Evolutionary conservation across 2,329 filamentous ascomycete species (phyloP).

Genomic region (Westerdykella sp.): DNA sequence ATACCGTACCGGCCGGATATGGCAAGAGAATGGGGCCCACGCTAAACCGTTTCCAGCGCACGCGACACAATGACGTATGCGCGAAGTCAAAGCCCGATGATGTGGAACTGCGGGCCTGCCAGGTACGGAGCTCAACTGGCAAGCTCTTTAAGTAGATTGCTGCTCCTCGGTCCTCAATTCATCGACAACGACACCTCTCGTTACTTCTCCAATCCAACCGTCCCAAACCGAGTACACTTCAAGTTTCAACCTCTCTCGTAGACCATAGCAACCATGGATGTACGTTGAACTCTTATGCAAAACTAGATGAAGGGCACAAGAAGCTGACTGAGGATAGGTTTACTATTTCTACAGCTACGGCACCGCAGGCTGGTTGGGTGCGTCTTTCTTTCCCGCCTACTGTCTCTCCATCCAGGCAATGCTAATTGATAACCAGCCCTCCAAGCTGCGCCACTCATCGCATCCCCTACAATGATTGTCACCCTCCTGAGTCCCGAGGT

Average conservation of each 20-base stretch:
- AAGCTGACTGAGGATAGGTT: slow-evolving; percentile 24
- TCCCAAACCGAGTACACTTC: not conserved
- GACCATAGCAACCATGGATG: slow-evolving; percentile 4
- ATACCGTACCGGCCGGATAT: too few relatives aligned
- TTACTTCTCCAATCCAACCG: not conserved
- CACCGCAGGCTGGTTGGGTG: slow-evolving; percentile 40
- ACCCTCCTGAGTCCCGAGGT: slow-evolving; percentile 54
- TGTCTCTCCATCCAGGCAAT: not conserved
- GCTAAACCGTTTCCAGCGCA: not conserved
- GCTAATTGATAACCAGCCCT: slow-evolving; percentile 23
- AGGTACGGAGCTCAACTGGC: not conserved
- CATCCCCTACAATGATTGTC: slow-evolving; percentile 56
- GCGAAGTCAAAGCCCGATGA: not conserved
- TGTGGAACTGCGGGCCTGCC: not conserved
- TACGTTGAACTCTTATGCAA: not conserved
- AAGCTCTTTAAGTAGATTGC: not conserved
- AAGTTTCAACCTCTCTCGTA: not conserved
- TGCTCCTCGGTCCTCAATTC: not conserved
- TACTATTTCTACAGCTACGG: slow-evolving; percentile 41
- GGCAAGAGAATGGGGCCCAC: not conserved
- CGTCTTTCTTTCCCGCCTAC: not conserved
- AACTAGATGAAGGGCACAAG: not conserved
- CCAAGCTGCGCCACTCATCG: slow-evolving; percentile 50
- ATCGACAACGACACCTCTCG: not conserved
- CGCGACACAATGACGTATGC: not conserved